Evolutionary conservation across 306 rosid genomes (phyloP).

Genomic region (Elaeagnus macrophylla): DNA sequence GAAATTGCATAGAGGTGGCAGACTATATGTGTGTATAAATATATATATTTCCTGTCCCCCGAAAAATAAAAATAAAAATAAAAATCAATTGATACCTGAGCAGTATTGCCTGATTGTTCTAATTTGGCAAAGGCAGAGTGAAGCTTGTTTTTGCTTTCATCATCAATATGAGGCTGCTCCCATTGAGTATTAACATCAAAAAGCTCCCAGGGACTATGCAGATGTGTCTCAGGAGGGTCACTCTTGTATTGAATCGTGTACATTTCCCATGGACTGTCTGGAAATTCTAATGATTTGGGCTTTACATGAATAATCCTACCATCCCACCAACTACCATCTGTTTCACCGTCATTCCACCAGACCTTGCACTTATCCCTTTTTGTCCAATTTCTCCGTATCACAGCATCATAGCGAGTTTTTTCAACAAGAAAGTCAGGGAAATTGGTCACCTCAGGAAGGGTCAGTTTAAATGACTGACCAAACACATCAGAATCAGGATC

Average conservation of each 20-base stretch:
- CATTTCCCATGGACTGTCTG: conserved; percentile 95
- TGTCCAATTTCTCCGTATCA: conserved; percentile 79
- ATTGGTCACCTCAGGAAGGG: conserved; percentile 78
- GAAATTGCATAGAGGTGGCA: too few relatives aligned
- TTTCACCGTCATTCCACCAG: conserved; percentile 77
- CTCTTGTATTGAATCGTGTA: conserved; percentile 61
- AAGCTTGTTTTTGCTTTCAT: conserved; percentile 43
- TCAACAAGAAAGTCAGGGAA: conserved; percentile 97
- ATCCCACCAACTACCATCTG: conserved; percentile 90
- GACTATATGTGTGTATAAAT: too few relatives aligned
- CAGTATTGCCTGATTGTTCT: conserved; percentile 38
- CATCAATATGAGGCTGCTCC: conserved; percentile 69
- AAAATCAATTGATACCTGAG: conserved; percentile 44
- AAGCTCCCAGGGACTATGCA: conserved; percentile 99
- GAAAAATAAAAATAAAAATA: background rate
- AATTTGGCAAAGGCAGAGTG: conserved; percentile 44
- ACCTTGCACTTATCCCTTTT: conserved; percentile 89
- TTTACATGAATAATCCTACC: conserved; percentile 56
- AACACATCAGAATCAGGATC: conserved; percentile 58
- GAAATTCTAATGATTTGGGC: conserved; percentile 66
- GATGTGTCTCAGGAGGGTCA: conserved; percentile 55
- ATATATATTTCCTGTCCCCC: background rate
- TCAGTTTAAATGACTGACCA: conserved; percentile 56
- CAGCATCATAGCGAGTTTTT: conserved; percentile 66
- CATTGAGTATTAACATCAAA: conserved; percentile 57